Conservation (phyloP, 2,329 filamentous ascomycete species). For the Cadophora luteo-olivacea region DNA sequence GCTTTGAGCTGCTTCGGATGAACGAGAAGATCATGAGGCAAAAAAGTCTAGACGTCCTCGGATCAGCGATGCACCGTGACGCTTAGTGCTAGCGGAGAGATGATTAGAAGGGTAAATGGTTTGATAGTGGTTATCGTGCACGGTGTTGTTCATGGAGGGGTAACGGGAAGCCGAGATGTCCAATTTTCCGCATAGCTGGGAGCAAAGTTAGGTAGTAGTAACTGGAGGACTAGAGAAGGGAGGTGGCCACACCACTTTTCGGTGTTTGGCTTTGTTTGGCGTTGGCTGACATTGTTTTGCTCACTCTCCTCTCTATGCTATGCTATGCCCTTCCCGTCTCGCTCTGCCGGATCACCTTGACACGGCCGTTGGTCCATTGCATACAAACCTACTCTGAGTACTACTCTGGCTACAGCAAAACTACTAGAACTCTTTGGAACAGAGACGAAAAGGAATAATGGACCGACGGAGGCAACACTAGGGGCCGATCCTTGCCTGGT, state of each 20-base stretch:
- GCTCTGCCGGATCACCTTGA: conserved; percentile 8
- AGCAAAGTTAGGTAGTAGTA: too few relatives aligned
- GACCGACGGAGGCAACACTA: neutral
- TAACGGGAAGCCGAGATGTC: neutral
- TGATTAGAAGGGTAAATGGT: neutral
- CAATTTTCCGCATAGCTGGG: neutral
- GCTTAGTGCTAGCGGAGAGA: neutral
- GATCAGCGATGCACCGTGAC: conserved; percentile 16
- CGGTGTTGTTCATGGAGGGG: conserved; percentile 14
- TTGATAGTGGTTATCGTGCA: neutral
- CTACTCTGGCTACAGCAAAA: neutral
- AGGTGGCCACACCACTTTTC: neutral
- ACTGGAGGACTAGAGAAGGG: too few relatives aligned
- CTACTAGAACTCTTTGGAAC: neutral
- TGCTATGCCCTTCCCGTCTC: neutral
- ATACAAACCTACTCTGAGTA: neutral
- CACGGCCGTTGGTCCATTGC: conserved; percentile 12
- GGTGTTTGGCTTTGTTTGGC: neutral
- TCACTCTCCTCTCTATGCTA: neutral
- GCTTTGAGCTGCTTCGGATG: conserved; percentile 2
- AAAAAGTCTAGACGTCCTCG: neutral
- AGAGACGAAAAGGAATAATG: neutral
- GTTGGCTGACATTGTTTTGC: too few relatives aligned
- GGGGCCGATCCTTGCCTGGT: neutral
- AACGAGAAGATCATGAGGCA: conserved; percentile 11